A percentile compares a stretch with the other conserved stretches of the same genome.
phyloP scores from a whole-genome alignment of 2,329 filamentous ascomycete genomes.

The Cercospora brassicicola region DNA sequence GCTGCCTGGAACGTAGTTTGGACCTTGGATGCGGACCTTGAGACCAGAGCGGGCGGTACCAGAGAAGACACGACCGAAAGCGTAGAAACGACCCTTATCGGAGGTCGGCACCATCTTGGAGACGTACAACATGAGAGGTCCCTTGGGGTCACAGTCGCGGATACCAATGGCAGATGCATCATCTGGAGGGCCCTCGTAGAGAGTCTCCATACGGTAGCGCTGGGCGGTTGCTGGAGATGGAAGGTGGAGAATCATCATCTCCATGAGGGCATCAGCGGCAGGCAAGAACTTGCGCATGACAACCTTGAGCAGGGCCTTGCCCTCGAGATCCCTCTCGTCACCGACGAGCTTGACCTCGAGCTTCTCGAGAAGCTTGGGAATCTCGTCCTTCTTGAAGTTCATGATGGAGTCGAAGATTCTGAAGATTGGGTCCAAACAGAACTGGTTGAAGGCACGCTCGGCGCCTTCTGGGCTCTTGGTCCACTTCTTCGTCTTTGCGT shows the following conservation, averaged over 20 bases:
- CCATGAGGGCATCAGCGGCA: constrained; percentile 93
- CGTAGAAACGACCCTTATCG: constrained; percentile 99
- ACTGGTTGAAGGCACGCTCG: constrained; percentile 99
- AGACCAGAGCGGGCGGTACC: constrained; percentile 97
- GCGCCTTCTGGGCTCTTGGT: constrained; percentile 90
- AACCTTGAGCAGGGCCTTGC: constrained; percentile 96
- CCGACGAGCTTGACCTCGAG: constrained; percentile 84
- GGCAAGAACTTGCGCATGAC: constrained; percentile 99
- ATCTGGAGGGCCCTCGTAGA: constrained; percentile 96
- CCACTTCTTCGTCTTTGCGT: constrained; percentile 99
- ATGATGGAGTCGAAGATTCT: constrained; percentile 95
- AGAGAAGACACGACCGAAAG: constrained; percentile 99
- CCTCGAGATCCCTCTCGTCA: constrained; percentile 91
- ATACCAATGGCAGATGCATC: constrained; percentile 93
- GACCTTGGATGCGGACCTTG: constrained; percentile 99
- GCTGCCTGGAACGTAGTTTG: constrained; percentile 96
- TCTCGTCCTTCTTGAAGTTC: constrained; percentile 98
- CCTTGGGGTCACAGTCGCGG: constrained; percentile 97
- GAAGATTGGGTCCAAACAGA: constrained; percentile 99
- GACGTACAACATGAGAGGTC: constrained; percentile 99
- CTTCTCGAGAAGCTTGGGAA: constrained; percentile 80
- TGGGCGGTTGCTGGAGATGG: constrained; percentile 94
- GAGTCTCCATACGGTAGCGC: constrained; percentile 95
- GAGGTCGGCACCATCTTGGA: constrained; percentile 99
- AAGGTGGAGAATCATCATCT: constrained; percentile 99